Base-by-base conservation (phyloP, 108 stramenopile species). In the Licmophora abbreviata region DNA sequence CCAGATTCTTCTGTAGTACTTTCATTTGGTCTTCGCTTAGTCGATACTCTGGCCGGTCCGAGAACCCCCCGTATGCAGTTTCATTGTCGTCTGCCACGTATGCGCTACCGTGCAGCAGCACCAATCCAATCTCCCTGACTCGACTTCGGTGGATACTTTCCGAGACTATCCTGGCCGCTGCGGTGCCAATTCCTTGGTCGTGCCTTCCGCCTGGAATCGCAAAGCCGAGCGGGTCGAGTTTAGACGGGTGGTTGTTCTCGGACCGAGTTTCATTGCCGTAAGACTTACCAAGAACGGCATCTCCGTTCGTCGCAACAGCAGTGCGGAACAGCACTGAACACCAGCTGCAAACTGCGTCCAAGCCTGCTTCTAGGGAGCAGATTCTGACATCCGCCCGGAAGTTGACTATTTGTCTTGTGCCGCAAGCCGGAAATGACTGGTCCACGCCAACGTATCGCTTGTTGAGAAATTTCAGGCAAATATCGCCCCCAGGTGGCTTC, bases 301-400 rank as follows among this genome's bases (percentile, higher is more conserved):
- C 64, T 17, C 90, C 90, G 49, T 84, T 82, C 29, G 84, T 87
- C 14, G 92, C 85, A 34, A 87, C 69, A 15, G 79, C 74, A 32
- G 92, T 89, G 33, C 87, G 69, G 52, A 88, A 93, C 10, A 93
- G 74, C 14, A 93, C 69, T 12, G 92, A 70, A 53, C 87, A 88
- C 92, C 92, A 93, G 18, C 78, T 83, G 56, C 87, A 84, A 9
- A 89, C 64, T 25, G 82, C 73, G 27, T 86, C 86, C 7, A 82
- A 57, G 10, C 82, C 80, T 34, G 86, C 85, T 55, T 89, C 85
- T 11, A 93, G 71, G 26, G 87, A 85, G 56, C 87, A 87, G 57
- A 80, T 79, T 1, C 71, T 76, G 64, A 74, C 84, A 8, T 89
- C 87, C 11, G 75, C 61, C 17, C 92, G 77, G 48, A 87, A 75